Percentiles rank a stretch among this genome's conserved stretches.
phyloP scores from a whole-genome alignment of 306 rosid species.

The Purshia tridentata region DNA sequence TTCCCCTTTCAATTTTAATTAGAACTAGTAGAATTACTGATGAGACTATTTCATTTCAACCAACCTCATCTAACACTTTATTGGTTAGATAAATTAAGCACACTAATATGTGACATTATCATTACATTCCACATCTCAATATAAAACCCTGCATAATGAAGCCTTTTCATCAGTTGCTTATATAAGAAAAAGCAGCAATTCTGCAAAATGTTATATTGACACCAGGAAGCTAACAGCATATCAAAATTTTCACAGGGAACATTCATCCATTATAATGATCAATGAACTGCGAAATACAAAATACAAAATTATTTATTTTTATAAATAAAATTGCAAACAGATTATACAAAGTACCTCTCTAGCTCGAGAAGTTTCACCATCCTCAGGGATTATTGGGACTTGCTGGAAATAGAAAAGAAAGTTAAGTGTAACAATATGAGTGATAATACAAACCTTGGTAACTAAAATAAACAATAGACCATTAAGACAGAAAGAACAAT shows the following conservation, averaged over 20 bases:
- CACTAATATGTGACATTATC: neutral
- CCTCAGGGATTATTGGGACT: constrained; percentile 56
- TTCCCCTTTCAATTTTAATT: neutral
- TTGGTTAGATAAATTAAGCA: neutral
- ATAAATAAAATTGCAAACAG: constrained; percentile 2
- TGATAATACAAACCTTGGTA: neutral
- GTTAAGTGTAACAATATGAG: neutral
- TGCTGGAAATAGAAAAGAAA: constrained; percentile 35
- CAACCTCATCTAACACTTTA: neutral
- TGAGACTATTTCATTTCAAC: neutral
- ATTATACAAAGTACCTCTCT: constrained; percentile 55
- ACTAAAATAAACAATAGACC: neutral
- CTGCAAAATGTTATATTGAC: neutral
- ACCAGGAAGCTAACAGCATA: neutral
- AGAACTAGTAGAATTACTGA: neutral
- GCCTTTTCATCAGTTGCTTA: neutral
- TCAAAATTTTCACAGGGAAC: neutral
- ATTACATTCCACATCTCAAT: neutral
- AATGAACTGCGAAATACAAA: constrained; percentile 4
- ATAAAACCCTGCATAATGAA: neutral
- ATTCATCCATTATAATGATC: constrained; percentile 8
- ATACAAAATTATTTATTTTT: neutral
- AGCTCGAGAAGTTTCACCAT: constrained; percentile 57
- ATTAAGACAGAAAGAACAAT: constrained; percentile 3
- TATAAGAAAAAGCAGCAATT: neutral